Conservation (phyloP, 2,329 filamentous ascomycete species). For the Thielaviopsis musarum region DNA sequence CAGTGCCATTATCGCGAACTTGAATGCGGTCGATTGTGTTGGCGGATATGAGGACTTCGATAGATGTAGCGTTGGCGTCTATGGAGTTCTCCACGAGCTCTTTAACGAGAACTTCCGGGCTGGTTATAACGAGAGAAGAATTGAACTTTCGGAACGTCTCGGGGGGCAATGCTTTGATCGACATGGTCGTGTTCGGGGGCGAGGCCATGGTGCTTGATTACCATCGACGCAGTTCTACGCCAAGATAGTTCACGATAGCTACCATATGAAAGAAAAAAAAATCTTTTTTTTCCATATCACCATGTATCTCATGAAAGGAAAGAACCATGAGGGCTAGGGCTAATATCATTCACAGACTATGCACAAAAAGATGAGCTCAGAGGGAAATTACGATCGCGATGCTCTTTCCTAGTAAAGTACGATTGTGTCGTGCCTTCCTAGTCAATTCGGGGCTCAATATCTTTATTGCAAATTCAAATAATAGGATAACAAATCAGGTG, state of each 20-base stretch:
- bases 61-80: conserved; percentile 49
- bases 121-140: conserved; percentile 41
- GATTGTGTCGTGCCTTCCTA: not conserved
- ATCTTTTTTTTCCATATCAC: not conserved
- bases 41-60: conserved; percentile 46
- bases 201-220: not conserved
- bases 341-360: not conserved
- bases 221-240: no score
- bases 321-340: conserved; percentile 3
- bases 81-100: conserved; percentile 65
- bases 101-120: conserved; percentile 48
- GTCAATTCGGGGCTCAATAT: not conserved
- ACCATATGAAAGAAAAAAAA: not conserved
- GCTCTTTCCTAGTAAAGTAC: not conserved
- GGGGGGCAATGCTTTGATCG: conserved; percentile 32
- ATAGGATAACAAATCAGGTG: no score
- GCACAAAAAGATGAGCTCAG: not conserved
- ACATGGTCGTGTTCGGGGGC: conserved; percentile 21
- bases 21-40: conserved; percentile 55
- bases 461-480: no score
- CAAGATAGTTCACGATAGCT: no score
- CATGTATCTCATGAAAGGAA: not conserved
- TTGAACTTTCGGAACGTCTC: conserved; percentile 39
- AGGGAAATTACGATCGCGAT: not conserved
- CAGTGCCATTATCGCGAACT: conserved; percentile 57